phyloP scores from a whole-genome alignment of 2,329 filamentous ascomycete genomes.

The Onygenales sp. region DNA sequence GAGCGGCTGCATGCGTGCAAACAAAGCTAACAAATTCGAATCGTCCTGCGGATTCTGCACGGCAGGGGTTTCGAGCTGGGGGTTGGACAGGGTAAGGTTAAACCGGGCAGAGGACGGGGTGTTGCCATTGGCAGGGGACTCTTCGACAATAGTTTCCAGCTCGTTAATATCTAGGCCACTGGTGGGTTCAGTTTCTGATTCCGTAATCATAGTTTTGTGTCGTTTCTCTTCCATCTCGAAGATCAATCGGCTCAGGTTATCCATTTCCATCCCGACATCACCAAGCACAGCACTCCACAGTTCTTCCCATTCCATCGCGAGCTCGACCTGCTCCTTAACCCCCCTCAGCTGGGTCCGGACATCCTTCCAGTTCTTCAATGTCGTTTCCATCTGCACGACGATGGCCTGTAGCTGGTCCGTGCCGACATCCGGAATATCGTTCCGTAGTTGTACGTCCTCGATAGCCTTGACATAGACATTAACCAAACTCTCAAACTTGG shows the following conservation, averaged over 20 bases:
- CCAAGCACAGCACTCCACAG: constrained; percentile 89
- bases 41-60: constrained; percentile 61
- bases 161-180: constrained; percentile 69
- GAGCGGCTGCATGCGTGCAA: constrained; percentile 90
- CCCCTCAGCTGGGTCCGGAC: constrained; percentile 68
- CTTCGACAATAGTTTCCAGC: constrained; percentile 86
- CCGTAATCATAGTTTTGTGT: constrained; percentile 65
- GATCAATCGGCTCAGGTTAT: constrained; percentile 67
- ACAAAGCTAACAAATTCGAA: constrained; percentile 76
- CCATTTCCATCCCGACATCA: constrained; percentile 83
- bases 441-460: constrained; percentile 72
- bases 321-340: constrained; percentile 84
- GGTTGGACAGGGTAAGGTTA: constrained; percentile 48
- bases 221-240: constrained; percentile 98
- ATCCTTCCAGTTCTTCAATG: constrained; percentile 72
- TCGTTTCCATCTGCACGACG: constrained; percentile 81
- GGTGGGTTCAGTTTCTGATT: constrained; percentile 45
- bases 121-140: constrained; percentile 54
- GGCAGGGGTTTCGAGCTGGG: constrained; percentile 29
- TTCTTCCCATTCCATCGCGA: constrained; percentile 99
- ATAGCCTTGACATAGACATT: constrained; percentile 92
- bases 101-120: constrained; percentile 53
- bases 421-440: constrained; percentile 64
- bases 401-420: constrained; percentile 62
- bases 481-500: constrained; percentile 77